A percentile compares a stretch with the other conserved stretches of the same genome.
Conservation (phyloP, 169 alveolate species). For the Plasmodium sp. region DNA sequence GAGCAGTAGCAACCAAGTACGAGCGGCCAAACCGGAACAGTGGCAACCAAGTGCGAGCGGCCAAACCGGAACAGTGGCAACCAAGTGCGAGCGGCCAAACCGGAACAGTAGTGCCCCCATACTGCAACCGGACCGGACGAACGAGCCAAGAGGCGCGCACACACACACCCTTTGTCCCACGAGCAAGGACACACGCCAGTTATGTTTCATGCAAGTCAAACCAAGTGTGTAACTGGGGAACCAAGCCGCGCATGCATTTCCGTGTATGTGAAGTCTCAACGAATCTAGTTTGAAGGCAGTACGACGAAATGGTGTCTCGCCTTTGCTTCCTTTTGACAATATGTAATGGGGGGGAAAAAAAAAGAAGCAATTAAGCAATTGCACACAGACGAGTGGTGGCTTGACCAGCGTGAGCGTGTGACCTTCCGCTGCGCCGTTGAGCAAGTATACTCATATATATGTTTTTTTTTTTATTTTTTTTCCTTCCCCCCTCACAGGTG, state of each 20-base stretch:
- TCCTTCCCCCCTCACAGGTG: background rate
- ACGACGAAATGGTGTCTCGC: slow-evolving; percentile 3
- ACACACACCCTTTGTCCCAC: background rate
- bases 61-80: background rate
- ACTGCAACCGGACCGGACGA: background rate
- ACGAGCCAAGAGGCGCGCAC: background rate
- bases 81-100: background rate
- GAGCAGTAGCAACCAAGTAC: background rate
- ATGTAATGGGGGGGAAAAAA: background rate
- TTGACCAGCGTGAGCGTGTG: background rate
- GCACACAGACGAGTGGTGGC: background rate
- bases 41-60: background rate
- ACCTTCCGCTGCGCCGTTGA: background rate
- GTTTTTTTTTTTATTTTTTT: background rate
- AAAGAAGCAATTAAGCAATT: background rate
- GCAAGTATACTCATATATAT: background rate
- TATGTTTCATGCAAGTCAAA: background rate
- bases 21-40: background rate
- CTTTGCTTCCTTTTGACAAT: slow-evolving; percentile 5
- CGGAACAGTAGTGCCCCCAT: background rate
- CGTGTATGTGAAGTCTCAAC: background rate
- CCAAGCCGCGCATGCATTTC: background rate
- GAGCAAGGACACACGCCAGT: background rate
- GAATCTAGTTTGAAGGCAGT: background rate
- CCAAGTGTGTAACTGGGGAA: background rate